A percentile compares a stretch with the other conserved stretches of the same genome.
phyloP scores from a whole-genome alignment of 1,284 basidiomycete species.

The Boletus albobrunnescens region DNA sequence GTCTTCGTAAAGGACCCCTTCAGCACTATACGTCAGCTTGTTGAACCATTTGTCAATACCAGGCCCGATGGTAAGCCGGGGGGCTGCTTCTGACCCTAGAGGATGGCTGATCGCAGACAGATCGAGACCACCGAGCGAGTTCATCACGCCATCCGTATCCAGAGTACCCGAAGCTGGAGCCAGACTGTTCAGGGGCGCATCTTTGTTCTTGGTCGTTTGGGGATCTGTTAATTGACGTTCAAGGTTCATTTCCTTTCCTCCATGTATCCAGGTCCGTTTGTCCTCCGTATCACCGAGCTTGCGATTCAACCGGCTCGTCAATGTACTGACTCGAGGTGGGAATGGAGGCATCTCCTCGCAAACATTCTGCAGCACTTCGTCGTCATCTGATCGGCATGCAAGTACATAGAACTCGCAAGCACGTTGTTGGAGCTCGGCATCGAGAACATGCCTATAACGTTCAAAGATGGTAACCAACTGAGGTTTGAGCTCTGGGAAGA shows the following conservation, averaged over 20 bases:
- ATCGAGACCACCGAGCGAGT: constrained; percentile 73
- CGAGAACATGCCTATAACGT: constrained; percentile 96
- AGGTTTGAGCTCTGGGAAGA: constrained; percentile 97
- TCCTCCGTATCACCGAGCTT: constrained; percentile 89
- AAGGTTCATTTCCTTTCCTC: constrained; percentile 86
- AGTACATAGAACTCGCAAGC: constrained; percentile 95
- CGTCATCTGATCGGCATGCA: constrained; percentile 77
- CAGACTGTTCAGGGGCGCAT: constrained; percentile 29
- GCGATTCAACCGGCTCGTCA: constrained; percentile 81
- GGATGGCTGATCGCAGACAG: constrained; percentile 17
- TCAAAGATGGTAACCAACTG: constrained; percentile 94
- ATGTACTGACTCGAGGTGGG: constrained; percentile 88
- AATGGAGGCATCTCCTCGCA: constrained; percentile 99
- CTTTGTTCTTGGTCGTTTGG: constrained; percentile 37
- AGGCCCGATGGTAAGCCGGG: constrained; percentile 58
- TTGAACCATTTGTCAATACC: constrained; percentile 88
- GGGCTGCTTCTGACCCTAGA: constrained; percentile 34
- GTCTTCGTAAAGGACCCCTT: constrained; percentile 96
- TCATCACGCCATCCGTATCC: constrained; percentile 59
- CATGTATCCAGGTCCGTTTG: constrained; percentile 94
- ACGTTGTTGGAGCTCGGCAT: constrained; percentile 95
- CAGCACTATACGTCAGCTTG: constrained; percentile 73
- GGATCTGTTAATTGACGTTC: constrained; percentile 59
- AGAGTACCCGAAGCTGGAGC: constrained; percentile 17
- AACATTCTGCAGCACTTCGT: constrained; percentile 89